A percentile compares a stretch with the other conserved stretches of the same genome.
Evolutionary conservation across 2,329 filamentous ascomycete species (phyloP).

Genomic region (Colletotrichum limetticola): DNA sequence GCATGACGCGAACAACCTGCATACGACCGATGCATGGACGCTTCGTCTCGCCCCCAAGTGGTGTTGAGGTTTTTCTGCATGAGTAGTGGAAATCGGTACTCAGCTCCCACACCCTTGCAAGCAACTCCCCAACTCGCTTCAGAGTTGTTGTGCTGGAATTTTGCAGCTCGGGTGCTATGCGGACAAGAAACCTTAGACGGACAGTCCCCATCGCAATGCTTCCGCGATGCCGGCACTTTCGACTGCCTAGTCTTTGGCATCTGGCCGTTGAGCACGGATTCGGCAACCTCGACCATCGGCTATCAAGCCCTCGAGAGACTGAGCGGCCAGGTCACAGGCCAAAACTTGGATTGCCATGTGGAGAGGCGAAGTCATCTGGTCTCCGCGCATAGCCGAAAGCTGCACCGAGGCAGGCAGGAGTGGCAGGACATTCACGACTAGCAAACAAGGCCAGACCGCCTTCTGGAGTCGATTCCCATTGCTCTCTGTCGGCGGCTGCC

Average conservation of each 20-base stretch:
- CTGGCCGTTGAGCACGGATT: not conserved
- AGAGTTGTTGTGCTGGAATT: not conserved
- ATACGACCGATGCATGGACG: constrained; percentile 20
- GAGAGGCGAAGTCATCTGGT: not conserved
- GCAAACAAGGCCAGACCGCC: not conserved
- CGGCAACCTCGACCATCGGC: not conserved
- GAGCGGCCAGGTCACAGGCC: not conserved
- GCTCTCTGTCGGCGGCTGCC: not conserved
- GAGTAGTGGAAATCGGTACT: constrained; percentile 12
- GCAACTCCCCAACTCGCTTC: constrained; percentile 13
- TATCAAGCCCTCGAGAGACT: not conserved
- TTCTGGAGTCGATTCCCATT: not conserved
- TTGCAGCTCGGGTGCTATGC: constrained; percentile 17
- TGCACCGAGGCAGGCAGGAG: not conserved
- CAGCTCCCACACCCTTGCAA: not conserved
- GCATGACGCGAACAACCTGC: constrained; percentile 14
- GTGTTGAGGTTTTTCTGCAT: constrained; percentile 17
- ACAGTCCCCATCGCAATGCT: constrained; percentile 1
- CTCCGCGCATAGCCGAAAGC: not conserved
- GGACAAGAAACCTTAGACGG: constrained; percentile 10
- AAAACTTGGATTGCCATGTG: not conserved
- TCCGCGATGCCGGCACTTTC: constrained; percentile 26
- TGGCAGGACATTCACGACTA: not conserved
- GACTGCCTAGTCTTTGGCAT: not conserved
- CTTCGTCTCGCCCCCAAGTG: constrained; percentile 16